Base-by-base conservation (phyloP, 2,329 filamentous ascomycete genomes). In the Ophiostoma perfectum region DNA sequence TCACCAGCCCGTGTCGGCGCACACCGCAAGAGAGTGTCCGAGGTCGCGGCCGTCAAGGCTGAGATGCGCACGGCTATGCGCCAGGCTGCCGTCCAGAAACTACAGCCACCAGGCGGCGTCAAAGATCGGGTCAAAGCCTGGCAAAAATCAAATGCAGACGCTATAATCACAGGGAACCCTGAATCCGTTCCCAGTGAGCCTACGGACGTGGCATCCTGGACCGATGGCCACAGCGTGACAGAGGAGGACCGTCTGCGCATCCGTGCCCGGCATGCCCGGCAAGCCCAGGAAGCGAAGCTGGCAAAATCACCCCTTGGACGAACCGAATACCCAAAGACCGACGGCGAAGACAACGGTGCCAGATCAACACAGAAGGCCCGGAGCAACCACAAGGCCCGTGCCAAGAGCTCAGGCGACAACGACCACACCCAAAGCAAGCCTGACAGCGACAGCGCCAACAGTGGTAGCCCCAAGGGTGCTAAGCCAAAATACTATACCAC, bases 101-200 rank as follows among this genome's bases (percentile, higher is more conserved):
- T 86, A 73, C 88, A 81, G 78, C 85, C 80, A 74, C 90, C 86
- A 0, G 84, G 85, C 3, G 86, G 86, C n/a, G 90, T 96, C 64
- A 86, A 86, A 71, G 90, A 91, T 72, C 88, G 93, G 74, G 91
- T 97, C 67, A 89, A 88, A 73, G 85, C 89, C 78, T 97, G 93
- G 93, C 92, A 97, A 78, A 89, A 89, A 75, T 82, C 88, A 72
- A 92, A 90, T 74, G 90, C 89, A 45, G 84, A 85, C 5, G 89
- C 88, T 39, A 84, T 89, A 78, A 79, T 75, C 3, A 78, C 78
- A 1, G 83, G 80, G 2, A 80, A 84, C 68, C 82, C 83, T 1
- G 79, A 85, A 44, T 82, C 83, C 38, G 78, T 81, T 6, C 81
- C 83, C 5, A 85, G 81, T 42, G 85, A 86, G 72, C 84, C 88